Conservation (phyloP, 257 asterid species). For the Solanum microdontum region DNA sequence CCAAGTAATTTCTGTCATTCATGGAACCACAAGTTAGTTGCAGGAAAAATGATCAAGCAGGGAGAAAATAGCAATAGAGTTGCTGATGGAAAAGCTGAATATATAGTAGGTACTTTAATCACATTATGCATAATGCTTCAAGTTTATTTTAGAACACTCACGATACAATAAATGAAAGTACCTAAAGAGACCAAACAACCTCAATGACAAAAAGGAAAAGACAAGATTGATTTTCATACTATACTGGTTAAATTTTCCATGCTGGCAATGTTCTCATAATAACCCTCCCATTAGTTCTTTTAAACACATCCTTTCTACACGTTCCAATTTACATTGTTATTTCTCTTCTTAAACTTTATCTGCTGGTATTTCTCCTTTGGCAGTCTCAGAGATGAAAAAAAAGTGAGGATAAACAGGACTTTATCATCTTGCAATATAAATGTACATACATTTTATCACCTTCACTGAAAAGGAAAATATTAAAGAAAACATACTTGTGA, state of each 20-base stretch:
- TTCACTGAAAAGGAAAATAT: not conserved
- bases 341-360: not conserved
- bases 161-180: not conserved
- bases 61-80: not conserved
- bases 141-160: not conserved
- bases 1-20: constrained; percentile 42
- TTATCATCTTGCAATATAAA: not conserved
- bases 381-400: not conserved
- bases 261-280: not conserved
- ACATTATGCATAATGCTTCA: not conserved
- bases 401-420: not conserved
- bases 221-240: not conserved
- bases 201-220: not conserved
- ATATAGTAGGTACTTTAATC: not conserved
- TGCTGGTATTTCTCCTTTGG: not conserved
- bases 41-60: not conserved
- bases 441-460: not conserved
- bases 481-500: constrained; percentile 27
- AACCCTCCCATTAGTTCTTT: not conserved
- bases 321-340: not conserved
- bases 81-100: constrained; percentile 1
- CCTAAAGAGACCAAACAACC: not conserved
- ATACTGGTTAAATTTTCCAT: not conserved
- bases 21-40: not conserved
- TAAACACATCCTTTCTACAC: not conserved